Percentiles rank a stretch among this genome's conserved stretches.
These are phyloP conservation scores for Tubosaeta sp. DNA, from an alignment of 768 basidiomycete species.

Conservation along the genomic window DNA sequence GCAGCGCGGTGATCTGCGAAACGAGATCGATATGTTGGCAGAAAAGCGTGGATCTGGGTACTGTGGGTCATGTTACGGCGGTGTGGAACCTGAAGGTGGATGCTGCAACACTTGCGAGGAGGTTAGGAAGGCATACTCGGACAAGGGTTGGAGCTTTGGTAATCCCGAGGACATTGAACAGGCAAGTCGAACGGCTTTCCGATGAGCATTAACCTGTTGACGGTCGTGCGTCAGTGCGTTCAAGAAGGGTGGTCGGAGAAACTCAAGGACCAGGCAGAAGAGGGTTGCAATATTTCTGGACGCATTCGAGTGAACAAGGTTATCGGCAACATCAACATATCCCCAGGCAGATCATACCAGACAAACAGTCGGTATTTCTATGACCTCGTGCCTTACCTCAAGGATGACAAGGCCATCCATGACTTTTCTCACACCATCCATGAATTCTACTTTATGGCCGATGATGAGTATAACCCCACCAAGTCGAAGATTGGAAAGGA, in stretches of 20 bases:
- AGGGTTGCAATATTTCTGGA: conserved; percentile 93
- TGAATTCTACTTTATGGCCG: conserved; percentile 70
- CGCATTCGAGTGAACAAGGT: conserved; percentile 96
- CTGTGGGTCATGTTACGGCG: conserved; percentile 97
- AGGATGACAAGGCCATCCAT: conserved; percentile 82
- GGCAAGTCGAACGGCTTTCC: conserved; percentile 41
- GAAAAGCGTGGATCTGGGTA: conserved; percentile 57
- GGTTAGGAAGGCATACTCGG: conserved; percentile 84
- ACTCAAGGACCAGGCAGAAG: conserved; percentile 84
- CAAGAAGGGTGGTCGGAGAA: conserved; percentile 94
- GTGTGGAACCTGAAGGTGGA: conserved; percentile 63
- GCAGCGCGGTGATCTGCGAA: conserved; percentile 62
- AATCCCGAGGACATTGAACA: conserved; percentile 92
- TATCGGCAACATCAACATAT: conserved; percentile 91
- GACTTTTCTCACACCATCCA: conserved; percentile 92
- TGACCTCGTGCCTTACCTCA: conserved; percentile 92
- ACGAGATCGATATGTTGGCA: conserved; percentile 81
- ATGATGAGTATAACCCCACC: conserved; percentile 73
- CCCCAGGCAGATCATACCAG: conserved; percentile 95
- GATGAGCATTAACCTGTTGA: neutral
- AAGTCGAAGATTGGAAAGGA: conserved; percentile 57
- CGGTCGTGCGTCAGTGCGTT: conserved; percentile 57
- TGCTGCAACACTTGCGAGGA: conserved; percentile 98
- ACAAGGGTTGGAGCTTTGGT: conserved; percentile 92
- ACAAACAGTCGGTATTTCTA: conserved; percentile 71